Conservation (phyloP, 2,329 filamentous ascomycete genomes). For the Alternaria sp. region DNA sequence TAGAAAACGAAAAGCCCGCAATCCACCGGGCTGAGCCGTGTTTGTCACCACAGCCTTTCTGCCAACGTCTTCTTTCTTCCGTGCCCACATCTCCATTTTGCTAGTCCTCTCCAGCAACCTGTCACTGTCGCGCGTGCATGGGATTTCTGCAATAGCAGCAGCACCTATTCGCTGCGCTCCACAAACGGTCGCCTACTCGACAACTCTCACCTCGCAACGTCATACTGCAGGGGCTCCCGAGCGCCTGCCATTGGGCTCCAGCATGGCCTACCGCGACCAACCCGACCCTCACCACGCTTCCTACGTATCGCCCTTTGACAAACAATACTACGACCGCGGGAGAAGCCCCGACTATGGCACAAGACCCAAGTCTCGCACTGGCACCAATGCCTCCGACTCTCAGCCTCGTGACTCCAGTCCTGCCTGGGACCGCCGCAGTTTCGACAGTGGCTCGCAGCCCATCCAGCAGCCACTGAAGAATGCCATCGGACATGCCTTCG, state of each 20-base stretch:
- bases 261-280: slow-evolving; percentile 27
- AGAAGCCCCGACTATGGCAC: slow-evolving; percentile 30
- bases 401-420: slow-evolving; percentile 20
- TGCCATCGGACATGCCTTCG: slow-evolving; percentile 63
- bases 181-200: slow-evolving; percentile 12
- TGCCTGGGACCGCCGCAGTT: slow-evolving; percentile 9
- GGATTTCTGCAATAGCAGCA: slow-evolving; percentile 25
- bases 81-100: slow-evolving; percentile 7
- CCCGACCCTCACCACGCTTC: slow-evolving; percentile 19
- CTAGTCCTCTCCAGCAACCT: slow-evolving; percentile 7
- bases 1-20: slow-evolving; percentile 20
- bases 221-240: slow-evolving; percentile 22
- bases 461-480: slow-evolving; percentile 59
- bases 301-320: slow-evolving; percentile 28
- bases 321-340: slow-evolving; percentile 33
- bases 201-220: slow-evolving; percentile 19
- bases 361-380: slow-evolving; percentile 30
- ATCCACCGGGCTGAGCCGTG: slow-evolving; percentile 24
- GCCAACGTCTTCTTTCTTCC: slow-evolving; percentile 4
- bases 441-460: slow-evolving; percentile 41
- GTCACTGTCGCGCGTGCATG: slow-evolving; percentile 25
- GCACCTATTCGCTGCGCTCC: slow-evolving; percentile 28
- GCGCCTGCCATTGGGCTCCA: slow-evolving; percentile 16
- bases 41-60: slow-evolving; percentile 15
- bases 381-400: slow-evolving; percentile 42